Evolutionary conservation across 2,329 filamentous ascomycete genomes (phyloP).

Genomic region (Calonectria pseudoturangicola): DNA sequence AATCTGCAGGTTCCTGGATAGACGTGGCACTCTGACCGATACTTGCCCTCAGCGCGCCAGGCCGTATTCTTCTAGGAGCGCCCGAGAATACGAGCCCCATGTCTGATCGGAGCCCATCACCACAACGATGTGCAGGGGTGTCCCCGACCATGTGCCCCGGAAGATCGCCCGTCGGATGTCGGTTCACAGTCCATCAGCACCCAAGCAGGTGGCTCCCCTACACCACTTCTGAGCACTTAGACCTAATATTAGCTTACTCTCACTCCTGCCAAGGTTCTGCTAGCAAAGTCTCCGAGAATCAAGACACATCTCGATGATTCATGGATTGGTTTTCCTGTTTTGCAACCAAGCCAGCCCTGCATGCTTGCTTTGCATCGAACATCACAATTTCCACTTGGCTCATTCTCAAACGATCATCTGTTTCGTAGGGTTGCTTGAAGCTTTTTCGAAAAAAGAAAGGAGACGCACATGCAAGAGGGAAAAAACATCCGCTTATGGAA

Average conservation of each 20-base stretch:
- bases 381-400: not conserved
- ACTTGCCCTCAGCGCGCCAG: not conserved
- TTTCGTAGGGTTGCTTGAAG: not conserved
- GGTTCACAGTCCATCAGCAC: conserved; percentile 7
- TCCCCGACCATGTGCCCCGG: conserved; percentile 1
- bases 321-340: not conserved
- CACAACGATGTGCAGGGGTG: not conserved
- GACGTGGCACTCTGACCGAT: conserved; percentile 10
- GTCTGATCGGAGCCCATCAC: conserved; percentile 3
- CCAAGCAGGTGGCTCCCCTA: not conserved
- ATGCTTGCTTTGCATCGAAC: not conserved
- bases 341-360: not conserved
- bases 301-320: conserved; percentile 5
- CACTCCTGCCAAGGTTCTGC: not conserved
- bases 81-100: conserved; percentile 7
- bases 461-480: not conserved
- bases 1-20: conserved; percentile 8
- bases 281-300: conserved; percentile 9
- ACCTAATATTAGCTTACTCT: conserved; percentile 12
- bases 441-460: too few relatives aligned
- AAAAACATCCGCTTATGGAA: not conserved
- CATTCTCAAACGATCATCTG: not conserved
- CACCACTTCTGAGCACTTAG: not conserved
- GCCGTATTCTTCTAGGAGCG: not conserved
- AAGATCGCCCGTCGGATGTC: conserved; percentile 17